A percentile compares a stretch with the other conserved stretches of the same genome.
phyloP scores from a whole-genome alignment of 1,284 basidiomycete species.

The Trichosporon sp. region DNA sequence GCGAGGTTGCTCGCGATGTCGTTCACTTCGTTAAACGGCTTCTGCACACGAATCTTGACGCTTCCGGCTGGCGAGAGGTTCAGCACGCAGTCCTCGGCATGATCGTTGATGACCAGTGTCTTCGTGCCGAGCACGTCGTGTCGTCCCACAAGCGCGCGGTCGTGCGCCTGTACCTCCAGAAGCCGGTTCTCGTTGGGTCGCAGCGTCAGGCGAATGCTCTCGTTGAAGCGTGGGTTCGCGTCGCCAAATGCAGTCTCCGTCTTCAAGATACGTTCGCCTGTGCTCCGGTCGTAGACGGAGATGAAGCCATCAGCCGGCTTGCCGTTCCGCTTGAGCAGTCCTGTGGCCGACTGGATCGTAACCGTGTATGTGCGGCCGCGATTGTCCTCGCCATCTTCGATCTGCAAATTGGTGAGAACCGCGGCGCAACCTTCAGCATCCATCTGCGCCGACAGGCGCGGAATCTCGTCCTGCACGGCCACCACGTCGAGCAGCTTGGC shows the following conservation, averaged over 20 bases:
- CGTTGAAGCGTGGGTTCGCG: conserved; percentile 44
- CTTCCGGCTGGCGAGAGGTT: conserved; percentile 40
- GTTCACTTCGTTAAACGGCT: conserved; percentile 33
- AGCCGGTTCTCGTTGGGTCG: conserved; percentile 20
- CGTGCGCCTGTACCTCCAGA: conserved; percentile 38
- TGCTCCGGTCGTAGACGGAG: conserved; percentile 30
- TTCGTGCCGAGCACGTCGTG: conserved; percentile 40
- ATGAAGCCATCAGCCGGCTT: conserved; percentile 45
- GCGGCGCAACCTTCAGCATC: not conserved
- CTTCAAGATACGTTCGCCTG: conserved; percentile 40
- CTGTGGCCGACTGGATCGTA: conserved; percentile 38
- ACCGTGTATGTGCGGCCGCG: conserved; percentile 41
- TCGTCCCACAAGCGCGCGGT: conserved; percentile 45
- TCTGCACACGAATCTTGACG: conserved; percentile 43
- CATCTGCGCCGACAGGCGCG: not conserved
- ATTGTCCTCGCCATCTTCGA: conserved; percentile 39
- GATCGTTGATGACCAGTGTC: conserved; percentile 22
- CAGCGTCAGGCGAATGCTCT: conserved; percentile 10
- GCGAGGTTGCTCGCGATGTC: conserved; percentile 43
- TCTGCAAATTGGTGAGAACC: conserved; percentile 16
- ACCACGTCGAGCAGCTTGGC: conserved; percentile 47
- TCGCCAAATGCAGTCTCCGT: conserved; percentile 41
- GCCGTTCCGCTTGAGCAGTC: conserved; percentile 29
- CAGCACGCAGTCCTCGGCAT: conserved; percentile 36
- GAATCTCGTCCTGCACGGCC: conserved; percentile 21